phyloP scores from a whole-genome alignment of 2,329 filamentous ascomycete genomes.

The Alternaria brassicicola region DNA sequence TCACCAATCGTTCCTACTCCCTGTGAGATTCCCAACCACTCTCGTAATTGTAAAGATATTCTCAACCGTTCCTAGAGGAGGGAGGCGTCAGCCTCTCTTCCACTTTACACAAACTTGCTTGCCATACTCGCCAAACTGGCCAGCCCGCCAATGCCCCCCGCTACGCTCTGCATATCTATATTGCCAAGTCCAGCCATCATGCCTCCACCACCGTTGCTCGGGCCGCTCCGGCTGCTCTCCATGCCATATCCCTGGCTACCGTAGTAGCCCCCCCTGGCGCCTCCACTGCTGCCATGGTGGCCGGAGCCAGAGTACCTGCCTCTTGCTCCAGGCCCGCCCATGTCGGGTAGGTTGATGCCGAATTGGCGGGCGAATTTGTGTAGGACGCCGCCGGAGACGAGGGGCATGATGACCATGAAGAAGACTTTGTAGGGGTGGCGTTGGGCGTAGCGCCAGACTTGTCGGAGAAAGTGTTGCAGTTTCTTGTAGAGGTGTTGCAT shows the following conservation, averaged over 20 bases:
- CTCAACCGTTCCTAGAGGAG: constrained; percentile 17
- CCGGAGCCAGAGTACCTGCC: constrained; percentile 30
- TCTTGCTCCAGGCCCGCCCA: constrained; percentile 40
- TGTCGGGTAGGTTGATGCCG: constrained; percentile 74
- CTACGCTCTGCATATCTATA: constrained; percentile 39
- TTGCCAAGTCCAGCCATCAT: constrained; percentile 36
- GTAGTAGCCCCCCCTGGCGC: constrained; percentile 50
- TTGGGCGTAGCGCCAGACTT: constrained; percentile 81
- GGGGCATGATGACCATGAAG: constrained; percentile 85
- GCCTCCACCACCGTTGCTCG: constrained; percentile 24
- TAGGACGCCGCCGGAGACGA: constrained; percentile 82
- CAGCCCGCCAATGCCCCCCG: constrained; percentile 52
- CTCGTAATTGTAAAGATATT: constrained; percentile 13
- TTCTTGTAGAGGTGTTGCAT: constrained; percentile 74
- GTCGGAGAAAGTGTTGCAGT: constrained; percentile 77
- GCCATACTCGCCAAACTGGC: constrained; percentile 57
- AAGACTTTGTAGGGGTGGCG: constrained; percentile 87
- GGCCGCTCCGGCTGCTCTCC: constrained; percentile 38
- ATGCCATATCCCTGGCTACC: constrained; percentile 53
- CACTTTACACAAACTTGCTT: constrained; percentile 53
- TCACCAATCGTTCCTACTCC: neutral
- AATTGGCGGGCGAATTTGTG: constrained; percentile 78
- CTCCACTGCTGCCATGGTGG: constrained; percentile 2
- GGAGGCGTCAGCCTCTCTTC: constrained; percentile 7
- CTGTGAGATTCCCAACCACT: constrained; percentile 4